phyloP scores from a whole-genome alignment of 2,329 filamentous ascomycete species.

The Boeremia lycopersici region DNA sequence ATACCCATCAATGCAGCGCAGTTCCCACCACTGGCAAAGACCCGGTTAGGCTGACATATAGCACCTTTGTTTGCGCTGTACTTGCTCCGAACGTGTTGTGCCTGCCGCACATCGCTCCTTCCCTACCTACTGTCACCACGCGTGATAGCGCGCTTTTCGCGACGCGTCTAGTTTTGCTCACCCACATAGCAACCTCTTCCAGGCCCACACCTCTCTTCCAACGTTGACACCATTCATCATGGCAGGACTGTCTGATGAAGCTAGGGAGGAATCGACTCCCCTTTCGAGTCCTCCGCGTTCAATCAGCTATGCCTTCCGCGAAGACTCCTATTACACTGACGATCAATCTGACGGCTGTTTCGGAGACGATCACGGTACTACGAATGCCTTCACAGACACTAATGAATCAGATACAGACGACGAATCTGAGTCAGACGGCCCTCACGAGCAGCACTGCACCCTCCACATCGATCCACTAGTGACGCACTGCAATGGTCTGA shows the following conservation, averaged over 20 bases:
- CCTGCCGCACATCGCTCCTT: not conserved
- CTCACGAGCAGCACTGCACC: slow-evolving; percentile 6
- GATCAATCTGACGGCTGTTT: slow-evolving; percentile 1
- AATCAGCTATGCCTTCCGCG: not conserved
- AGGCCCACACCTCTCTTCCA: not conserved
- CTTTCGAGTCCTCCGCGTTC: slow-evolving; percentile 2
- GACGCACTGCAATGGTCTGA: slow-evolving; percentile 7
- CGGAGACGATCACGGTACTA: not conserved
- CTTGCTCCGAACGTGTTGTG: not conserved
- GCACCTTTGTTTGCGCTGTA: not conserved
- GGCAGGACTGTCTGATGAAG: not conserved
- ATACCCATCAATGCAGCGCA: slow-evolving; percentile 9
- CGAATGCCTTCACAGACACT: no score
- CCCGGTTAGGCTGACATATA: not conserved
- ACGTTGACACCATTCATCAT: not conserved
- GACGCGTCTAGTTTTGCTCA: not conserved
- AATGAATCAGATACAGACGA: not conserved
- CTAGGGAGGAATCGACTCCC: not conserved
- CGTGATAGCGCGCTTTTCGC: slow-evolving; percentile 6
- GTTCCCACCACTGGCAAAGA: not conserved
- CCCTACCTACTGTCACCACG: not conserved
- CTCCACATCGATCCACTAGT: slow-evolving; percentile 3
- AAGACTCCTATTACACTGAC: slow-evolving; percentile 1
- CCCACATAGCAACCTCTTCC: not conserved
- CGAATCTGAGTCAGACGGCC: not conserved